Evolutionary conservation across 768 basidiomycete genomes (phyloP).

Genomic region (Lactarius psammicola): DNA sequence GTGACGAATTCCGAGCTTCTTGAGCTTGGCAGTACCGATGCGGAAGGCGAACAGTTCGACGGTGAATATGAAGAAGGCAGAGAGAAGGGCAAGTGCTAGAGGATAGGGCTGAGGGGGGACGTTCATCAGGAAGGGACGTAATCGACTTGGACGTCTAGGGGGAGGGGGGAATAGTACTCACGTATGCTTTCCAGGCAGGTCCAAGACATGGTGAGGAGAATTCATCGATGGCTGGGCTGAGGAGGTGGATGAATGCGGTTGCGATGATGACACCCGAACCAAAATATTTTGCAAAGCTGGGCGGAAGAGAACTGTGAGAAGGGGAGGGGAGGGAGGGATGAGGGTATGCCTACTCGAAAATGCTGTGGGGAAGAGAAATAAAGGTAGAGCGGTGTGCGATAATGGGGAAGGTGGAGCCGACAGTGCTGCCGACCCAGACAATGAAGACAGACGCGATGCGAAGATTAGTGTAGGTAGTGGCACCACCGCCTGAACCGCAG

Average conservation of each 20-base stretch:
- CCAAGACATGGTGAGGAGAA: slow-evolving; percentile 69
- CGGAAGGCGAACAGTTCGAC: slow-evolving; percentile 85
- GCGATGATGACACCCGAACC: slow-evolving; percentile 24
- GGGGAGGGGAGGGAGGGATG: neutral
- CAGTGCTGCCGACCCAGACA: slow-evolving; percentile 56
- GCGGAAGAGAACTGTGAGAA: neutral
- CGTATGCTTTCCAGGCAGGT: slow-evolving; percentile 71
- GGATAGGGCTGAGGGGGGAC: slow-evolving; percentile 62
- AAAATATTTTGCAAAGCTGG: slow-evolving; percentile 27
- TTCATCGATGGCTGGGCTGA: slow-evolving; percentile 71
- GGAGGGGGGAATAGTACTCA: slow-evolving; percentile 42
- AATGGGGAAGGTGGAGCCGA: slow-evolving; percentile 72
- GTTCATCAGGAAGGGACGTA: neutral
- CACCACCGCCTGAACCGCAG: slow-evolving; percentile 56
- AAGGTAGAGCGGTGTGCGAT: slow-evolving; percentile 51
- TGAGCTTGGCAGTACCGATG: slow-evolving; percentile 74
- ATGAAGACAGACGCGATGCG: slow-evolving; percentile 76
- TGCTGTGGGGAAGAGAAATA: slow-evolving; percentile 53
- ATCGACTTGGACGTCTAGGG: too few relatives aligned
- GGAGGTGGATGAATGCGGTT: slow-evolving; percentile 24
- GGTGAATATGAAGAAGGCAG: slow-evolving; percentile 82
- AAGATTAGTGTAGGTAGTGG: slow-evolving; percentile 47
- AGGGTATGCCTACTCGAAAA: slow-evolving; percentile 62
- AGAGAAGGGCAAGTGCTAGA: slow-evolving; percentile 73
- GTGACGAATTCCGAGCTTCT: slow-evolving; percentile 59